Conservation (phyloP, 495 filamentous ascomycete species). For the Melanomma pulvis-pyrius region DNA sequence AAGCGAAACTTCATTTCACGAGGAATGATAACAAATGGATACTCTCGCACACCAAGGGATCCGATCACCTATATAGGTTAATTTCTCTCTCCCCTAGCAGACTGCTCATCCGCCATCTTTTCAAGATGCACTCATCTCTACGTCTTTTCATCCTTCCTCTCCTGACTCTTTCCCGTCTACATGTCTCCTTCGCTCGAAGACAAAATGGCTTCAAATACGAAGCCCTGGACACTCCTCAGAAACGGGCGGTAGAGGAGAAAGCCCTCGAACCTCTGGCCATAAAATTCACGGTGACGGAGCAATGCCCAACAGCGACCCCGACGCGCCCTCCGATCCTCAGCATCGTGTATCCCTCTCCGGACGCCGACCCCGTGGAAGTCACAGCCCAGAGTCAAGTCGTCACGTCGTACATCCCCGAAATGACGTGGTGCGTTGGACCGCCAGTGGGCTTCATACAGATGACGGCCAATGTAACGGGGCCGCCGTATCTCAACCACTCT, state of each 20-base stretch:
- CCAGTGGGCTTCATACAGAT: conserved; percentile 22
- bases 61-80: not conserved
- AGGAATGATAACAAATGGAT: conserved; percentile 4
- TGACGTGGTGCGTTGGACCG: conserved; percentile 44
- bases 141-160: not conserved
- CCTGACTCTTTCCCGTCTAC: not conserved
- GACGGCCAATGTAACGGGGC: not conserved
- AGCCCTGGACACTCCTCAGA: not conserved
- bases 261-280: not conserved
- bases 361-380: conserved; percentile 39
- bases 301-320: conserved; percentile 6
- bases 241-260: not conserved
- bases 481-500: conserved; percentile 23
- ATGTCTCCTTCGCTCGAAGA: not conserved
- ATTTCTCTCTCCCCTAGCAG: too few species aligned
- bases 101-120: too few species aligned
- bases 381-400: conserved; percentile 44
- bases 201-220: not conserved
- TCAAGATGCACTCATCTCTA: not conserved
- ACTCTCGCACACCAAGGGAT: too few species aligned
- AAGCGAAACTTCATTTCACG: conserved; percentile 11
- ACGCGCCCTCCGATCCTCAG: conserved; percentile 9
- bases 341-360: conserved; percentile 44
- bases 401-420: conserved; percentile 39
- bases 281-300: conserved; percentile 15